Evolutionary conservation across 2,329 filamentous ascomycete genomes (phyloP), one percentile per base, ranked within the genome.

Genomic region (Apiospora phragmitis): DNA sequence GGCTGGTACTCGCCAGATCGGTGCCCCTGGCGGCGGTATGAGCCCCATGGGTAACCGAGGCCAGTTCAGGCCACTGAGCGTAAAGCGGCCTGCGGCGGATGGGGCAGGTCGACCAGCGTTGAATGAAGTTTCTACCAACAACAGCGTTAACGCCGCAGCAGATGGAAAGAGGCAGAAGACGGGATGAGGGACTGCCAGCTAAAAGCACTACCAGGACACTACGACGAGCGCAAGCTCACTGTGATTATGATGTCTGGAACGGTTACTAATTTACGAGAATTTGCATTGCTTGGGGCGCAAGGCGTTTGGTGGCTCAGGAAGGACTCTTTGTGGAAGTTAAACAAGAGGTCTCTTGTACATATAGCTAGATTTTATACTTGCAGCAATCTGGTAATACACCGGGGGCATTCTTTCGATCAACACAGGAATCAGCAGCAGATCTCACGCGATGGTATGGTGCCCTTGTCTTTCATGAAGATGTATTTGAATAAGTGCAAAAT

Each of bases 11-110:
- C 84, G 89, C 45, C 85, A 88, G 68, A 91, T 92, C 70, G 90
- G 90, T 0, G 89, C 86, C 0, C 90, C 90, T 0, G 85, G 81
- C 18, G 79, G 82, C 0, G 55, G 55, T 35, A 83, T 82, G n/a
- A 91, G 88, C 77, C 89, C 89, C 14, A 81, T 90, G 59, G 85
- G 82, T 11, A 91, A 91, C 74, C 82, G 89, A 42, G 82, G 83
- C n/a, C 85, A 85, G 73, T 92, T 90, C 73, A 85, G 85, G 21
- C 89, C 89, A 14, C 87, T 86, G 1, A 89, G 88, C 0, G 88
- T 90, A 81, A 90, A 89, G 79, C 81, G 87, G 42, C 84, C 86
- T 3, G 77, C 80, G 69, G 32, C 55, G 18, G 75, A 75, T 65
- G 76, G 71, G 11, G 73, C 73, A 43, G 75, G 72, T 0, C 77